Base-by-base conservation (phyloP, 2,329 filamentous ascomycete species). In the Penicillium sp. region DNA sequence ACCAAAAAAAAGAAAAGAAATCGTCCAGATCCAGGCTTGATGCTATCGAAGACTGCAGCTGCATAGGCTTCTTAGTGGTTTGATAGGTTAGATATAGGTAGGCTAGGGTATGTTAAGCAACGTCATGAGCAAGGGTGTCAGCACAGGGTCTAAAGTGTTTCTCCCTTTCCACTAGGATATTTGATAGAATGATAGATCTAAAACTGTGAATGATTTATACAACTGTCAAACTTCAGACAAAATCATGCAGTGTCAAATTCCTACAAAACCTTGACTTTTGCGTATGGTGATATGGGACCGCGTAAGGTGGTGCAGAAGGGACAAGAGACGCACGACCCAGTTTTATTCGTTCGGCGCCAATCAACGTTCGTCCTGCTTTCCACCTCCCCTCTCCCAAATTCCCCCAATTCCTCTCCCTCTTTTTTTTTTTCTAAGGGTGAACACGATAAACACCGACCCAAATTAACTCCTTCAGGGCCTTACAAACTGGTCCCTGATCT, bases 281-380 rank as follows among this genome's bases (percentile, higher is more conserved):
- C 10, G 35, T 35, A 35, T 35, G n/a, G 22, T 27, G 45, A 31
- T 48, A 33, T 21, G 31, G 21, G 26, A 45, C 24, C 7, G 39
- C 19, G 21, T 45, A 19, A 22, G n/a, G 19, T 44, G 48, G 35
- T 45, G 27, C 16, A 53, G 49, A 41, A 46, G 56, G 19, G 35
- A 48, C 49, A 52, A 59, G 33, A 58, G 49, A 37, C 49, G 54
- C 51, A 54, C 41, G 59, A 62, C 53, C 53, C 56, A 57, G 49
- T 55, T 53, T 49, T 49, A 6, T 29, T 19, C 33, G 51, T 10
- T 19, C 48, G 39, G 44, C 52, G 43, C 61, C 67, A 69, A 71
- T 70, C 70, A 67, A 41, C 37, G 8, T 61, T 60, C 56, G 50
- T 56, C 56, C 57, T 44, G 22, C 56, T 50, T 47, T 52, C 52